Evolutionary conservation across 352 stramenopile genomes (phyloP), one percentile per base, ranked within the genome.

Genomic region (Phytophthora syringae): DNA sequence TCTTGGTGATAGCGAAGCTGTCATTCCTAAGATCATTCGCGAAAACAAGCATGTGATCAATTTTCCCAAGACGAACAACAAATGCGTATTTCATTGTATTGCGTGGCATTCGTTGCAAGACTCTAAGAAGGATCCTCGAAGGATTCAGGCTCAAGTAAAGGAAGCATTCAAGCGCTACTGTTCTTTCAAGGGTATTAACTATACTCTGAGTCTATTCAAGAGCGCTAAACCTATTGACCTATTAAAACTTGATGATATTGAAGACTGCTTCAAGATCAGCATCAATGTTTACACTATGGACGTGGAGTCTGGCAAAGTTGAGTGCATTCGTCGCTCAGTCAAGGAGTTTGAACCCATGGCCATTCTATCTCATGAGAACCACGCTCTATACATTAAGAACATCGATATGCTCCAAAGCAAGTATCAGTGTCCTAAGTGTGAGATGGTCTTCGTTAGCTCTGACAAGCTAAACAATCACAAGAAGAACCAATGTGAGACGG

Each of bases 381-480:
- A 50, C 4, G 43, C 43, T 5, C 21, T 50, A 32, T 50, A 50
- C 21, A 50, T 32, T 20, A 50, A 50, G 43, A 32, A 50, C 22
- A 30, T 50, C 27, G 22, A 50, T 30, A 50, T 50, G 9, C 27
- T 50, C n/a, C 22, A 20, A 5, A 18, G 4, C 7, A 50, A 50
- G 21, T 50, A 50, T 50, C 22, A 50, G 21, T 50, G 43, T 32
- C 22, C 21, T 18, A 50, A 50, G 27, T 50, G 43, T 50, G 43
- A 50, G 5, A 50, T 50, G 43, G 21, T 50, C 7, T 50, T 50
- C 22, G 10, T 12, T 7, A 18, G 7, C 9, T 7, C 21, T 32
- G 21, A 28, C 3, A 50, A 32, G 16, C 7, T 30, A 15, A 30
- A 32, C 13, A 30, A 50, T 18, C 43, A 50, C 21, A 21, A 30